Conservation (phyloP, 495 filamentous ascomycete genomes). For the Niebla homalea region DNA sequence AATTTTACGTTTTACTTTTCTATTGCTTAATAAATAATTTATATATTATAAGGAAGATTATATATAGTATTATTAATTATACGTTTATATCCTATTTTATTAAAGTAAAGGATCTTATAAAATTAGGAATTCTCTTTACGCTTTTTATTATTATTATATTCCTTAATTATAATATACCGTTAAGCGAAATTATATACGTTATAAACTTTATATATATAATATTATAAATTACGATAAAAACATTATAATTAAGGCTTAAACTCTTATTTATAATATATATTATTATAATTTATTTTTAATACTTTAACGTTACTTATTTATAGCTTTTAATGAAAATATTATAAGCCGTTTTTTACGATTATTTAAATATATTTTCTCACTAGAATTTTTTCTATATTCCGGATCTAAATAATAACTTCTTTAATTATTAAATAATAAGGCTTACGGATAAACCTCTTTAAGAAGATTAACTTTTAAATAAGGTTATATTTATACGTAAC, state of each 20-base stretch:
- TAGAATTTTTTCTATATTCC: too few species aligned
- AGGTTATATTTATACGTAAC: too few species aligned
- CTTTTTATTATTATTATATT: background rate
- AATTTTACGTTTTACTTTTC: slow-evolving; percentile 1
- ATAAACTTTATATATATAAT: background rate
- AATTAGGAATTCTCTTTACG: background rate
- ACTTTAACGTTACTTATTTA: background rate
- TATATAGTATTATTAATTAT: slow-evolving; percentile 2
- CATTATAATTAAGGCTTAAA: background rate
- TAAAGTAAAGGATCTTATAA: slow-evolving; percentile 1
- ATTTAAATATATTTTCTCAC: too few species aligned
- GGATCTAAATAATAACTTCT: too few species aligned
- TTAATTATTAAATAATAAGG: too few species aligned
- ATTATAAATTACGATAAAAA: background rate
- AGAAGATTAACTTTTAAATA: too few species aligned
- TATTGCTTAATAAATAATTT: background rate
- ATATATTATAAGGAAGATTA: background rate
- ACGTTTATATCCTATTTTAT: slow-evolving; percentile 2
- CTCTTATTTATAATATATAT: background rate
- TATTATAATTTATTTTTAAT: background rate
- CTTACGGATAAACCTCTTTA: too few species aligned
- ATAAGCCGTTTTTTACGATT: too few species aligned
- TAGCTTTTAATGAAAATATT: too few species aligned
- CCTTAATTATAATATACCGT: background rate
- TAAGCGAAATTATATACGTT: background rate